Percentiles rank a stretch among this genome's conserved stretches.
These are phyloP conservation scores for Mortierella sp. DNA, from an alignment of 371 early-diverging fungal species.

Conservation along the genomic window DNA sequence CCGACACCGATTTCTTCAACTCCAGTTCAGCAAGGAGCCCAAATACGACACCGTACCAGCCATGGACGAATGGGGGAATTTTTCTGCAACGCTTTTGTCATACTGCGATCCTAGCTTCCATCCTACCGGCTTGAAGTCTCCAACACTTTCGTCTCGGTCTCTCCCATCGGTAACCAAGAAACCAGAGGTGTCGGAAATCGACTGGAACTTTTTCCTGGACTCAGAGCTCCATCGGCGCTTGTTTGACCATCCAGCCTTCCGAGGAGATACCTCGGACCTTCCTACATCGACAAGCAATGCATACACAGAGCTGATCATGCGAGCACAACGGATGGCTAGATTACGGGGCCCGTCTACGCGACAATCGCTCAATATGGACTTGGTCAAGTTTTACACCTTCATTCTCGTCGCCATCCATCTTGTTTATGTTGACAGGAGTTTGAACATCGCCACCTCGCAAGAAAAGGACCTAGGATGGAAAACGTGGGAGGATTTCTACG, in stretches of 20 bases:
- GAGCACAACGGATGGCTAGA: constrained; percentile 43
- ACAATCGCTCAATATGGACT: constrained; percentile 30
- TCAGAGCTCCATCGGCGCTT: constrained; percentile 25
- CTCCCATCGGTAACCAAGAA: constrained; percentile 19
- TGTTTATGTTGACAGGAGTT: constrained; percentile 74
- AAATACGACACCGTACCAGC: not conserved
- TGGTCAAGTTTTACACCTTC: constrained; percentile 51
- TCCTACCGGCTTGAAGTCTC: constrained; percentile 13
- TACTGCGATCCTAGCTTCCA: constrained; percentile 26
- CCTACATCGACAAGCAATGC: constrained; percentile 15
- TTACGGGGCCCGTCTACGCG: constrained; percentile 36
- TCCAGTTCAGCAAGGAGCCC: constrained; percentile 29
- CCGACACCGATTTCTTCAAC: constrained; percentile 53
- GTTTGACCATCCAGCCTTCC: constrained; percentile 29
- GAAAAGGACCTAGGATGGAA: constrained; percentile 58
- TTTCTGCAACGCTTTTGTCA: constrained; percentile 67
- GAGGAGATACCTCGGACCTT: constrained; percentile 13
- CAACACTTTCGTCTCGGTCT: constrained; percentile 13
- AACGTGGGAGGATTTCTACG: constrained; percentile 67
- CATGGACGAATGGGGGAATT: constrained; percentile 69
- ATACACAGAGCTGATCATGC: constrained; percentile 31
- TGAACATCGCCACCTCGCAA: constrained; percentile 58
- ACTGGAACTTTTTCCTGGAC: constrained; percentile 42
- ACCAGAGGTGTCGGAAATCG: constrained; percentile 2
- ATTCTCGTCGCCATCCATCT: constrained; percentile 70